Base-by-base conservation (phyloP, 73 alveolate species). In the Effrenium voratum region DNA sequence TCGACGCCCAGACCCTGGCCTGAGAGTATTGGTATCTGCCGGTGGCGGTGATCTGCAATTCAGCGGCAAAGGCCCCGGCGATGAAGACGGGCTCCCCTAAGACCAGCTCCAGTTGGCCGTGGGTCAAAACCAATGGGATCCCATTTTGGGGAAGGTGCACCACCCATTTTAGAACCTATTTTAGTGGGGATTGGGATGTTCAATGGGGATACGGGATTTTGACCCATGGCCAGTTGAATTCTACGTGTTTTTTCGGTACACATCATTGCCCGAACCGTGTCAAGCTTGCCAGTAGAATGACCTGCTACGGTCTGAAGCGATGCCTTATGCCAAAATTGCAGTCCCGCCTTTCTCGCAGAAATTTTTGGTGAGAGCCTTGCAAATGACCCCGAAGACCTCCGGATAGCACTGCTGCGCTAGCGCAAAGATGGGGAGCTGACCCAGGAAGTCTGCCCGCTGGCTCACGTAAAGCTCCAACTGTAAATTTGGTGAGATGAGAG, bases 381-480 rank as follows among this genome's bases (percentile, higher is more conserved):
- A 90, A 22, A 90, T 34, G 16, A 86, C 8, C 8, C 96, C 96
- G 36, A 90, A 90, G 38, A 90, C 57, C 15, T 90, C 96, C 34
- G 96, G 96, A 75, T 90, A 90, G 73, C 85, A 63, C 57, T 90
- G 87, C 63, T 90, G 96, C 55, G 86, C 87, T 57, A 90, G 55
- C 3, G 96, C 96, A 30, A 90, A 90, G 73, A 90, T 90, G 1
- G 96, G 96, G 28, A 90, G 43, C 82, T 49, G 57, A 28, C 50
- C 30, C 86, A 90, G n/a, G 75, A 45, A 90, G 50, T 68, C 73
- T 16, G 96, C 96, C 10, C 96, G 96, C 52, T 90, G 96, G 75
- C 75, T 90, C 55, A 90, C 86, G 47, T 90, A 90, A 15, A 90
- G 55, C 96, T 90, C 96, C 87, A 90, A 75, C 59, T 90, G 96